Percentiles rank a stretch among this genome's conserved stretches.
phyloP scores from a whole-genome alignment of 2,329 filamentous ascomycete genomes.

The Purpureocillium takamizusanense region DNA sequence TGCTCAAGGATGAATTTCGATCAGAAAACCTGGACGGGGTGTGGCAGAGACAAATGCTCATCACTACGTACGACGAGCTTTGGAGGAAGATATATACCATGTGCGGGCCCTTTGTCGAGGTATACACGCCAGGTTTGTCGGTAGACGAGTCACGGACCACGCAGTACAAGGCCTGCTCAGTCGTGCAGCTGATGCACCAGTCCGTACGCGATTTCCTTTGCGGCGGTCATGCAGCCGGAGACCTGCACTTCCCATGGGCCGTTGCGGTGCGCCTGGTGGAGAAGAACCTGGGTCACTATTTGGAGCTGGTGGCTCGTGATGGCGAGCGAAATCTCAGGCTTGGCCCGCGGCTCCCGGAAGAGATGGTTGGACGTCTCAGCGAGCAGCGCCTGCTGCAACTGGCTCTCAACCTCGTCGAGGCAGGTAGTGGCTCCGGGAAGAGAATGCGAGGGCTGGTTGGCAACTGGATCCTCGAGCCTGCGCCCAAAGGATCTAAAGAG shows the following conservation, averaged over 20 bases:
- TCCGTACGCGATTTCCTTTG: constrained; percentile 5
- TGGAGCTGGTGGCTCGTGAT: not conserved
- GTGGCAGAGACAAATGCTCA: not conserved
- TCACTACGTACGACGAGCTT: constrained; percentile 1
- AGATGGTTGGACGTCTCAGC: not conserved
- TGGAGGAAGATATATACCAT: constrained; percentile 2
- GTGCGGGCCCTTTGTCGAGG: constrained; percentile 2
- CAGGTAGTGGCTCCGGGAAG: not conserved
- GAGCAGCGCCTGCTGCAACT: not conserved
- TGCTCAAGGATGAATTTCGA: not conserved
- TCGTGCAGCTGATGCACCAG: constrained; percentile 6
- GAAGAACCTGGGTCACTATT: not conserved
- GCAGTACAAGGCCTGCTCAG: not conserved
- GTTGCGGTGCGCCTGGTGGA: not conserved
- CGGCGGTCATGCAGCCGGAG: not conserved
- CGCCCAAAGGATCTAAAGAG: not conserved
- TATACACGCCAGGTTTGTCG: not conserved
- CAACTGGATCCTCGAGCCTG: not conserved
- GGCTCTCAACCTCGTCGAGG: not conserved
- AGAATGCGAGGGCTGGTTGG: not conserved
- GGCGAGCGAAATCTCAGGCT: not conserved
- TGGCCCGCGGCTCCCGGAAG: not conserved
- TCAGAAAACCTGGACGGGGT: constrained; percentile 1
- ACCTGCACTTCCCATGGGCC: not conserved
- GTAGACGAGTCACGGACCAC: not conserved